These are phyloP conservation scores for Madurella mycetomatis DNA, from an alignment of 2,329 filamentous ascomycete species.

Conservation along the genomic window DNA sequence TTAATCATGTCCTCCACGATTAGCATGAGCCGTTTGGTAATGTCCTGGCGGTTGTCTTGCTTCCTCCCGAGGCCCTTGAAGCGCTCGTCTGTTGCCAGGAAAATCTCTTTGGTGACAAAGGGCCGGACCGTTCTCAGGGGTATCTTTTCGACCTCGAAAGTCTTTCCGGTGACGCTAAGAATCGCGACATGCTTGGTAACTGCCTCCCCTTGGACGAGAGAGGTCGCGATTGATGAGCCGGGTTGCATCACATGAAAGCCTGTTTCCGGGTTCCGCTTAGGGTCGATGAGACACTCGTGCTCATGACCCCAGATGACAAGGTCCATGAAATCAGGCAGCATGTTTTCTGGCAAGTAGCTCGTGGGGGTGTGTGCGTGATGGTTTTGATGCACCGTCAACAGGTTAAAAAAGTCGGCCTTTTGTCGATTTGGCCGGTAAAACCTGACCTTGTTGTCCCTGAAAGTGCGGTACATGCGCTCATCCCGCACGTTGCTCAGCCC, in stretches of 20 bases:
- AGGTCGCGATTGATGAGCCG: slow-evolving; percentile 92
- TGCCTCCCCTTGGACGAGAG: slow-evolving; percentile 82
- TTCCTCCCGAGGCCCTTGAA: slow-evolving; percentile 76
- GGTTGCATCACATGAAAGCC: slow-evolving; percentile 96
- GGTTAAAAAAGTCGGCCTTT: slow-evolving; percentile 88
- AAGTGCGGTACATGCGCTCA: slow-evolving; percentile 89
- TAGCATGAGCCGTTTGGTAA: slow-evolving; percentile 70
- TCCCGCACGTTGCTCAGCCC: slow-evolving; percentile 95
- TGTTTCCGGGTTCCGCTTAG: slow-evolving; percentile 75
- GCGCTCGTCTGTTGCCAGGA: slow-evolving; percentile 67
- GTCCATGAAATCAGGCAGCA: slow-evolving; percentile 86
- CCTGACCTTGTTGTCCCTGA: slow-evolving; percentile 86
- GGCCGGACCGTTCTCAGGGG: slow-evolving; percentile 84
- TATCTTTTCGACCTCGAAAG: slow-evolving; percentile 76
- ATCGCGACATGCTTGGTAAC: slow-evolving; percentile 88
- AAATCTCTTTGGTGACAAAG: slow-evolving; percentile 80
- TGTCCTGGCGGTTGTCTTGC: slow-evolving; percentile 75
- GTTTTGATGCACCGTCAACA: slow-evolving; percentile 94
- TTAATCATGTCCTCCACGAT: slow-evolving; percentile 85
- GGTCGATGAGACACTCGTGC: slow-evolving; percentile 91
- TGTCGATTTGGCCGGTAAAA: slow-evolving; percentile 83
- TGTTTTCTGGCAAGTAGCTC: slow-evolving; percentile 89
- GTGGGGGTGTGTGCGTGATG: slow-evolving; percentile 89
- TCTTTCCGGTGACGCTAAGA: slow-evolving; percentile 73
- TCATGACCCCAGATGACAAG: slow-evolving; percentile 96